Evolutionary conservation across 495 filamentous ascomycete species (phyloP).

Genomic region (Tuber umbilicatum): DNA sequence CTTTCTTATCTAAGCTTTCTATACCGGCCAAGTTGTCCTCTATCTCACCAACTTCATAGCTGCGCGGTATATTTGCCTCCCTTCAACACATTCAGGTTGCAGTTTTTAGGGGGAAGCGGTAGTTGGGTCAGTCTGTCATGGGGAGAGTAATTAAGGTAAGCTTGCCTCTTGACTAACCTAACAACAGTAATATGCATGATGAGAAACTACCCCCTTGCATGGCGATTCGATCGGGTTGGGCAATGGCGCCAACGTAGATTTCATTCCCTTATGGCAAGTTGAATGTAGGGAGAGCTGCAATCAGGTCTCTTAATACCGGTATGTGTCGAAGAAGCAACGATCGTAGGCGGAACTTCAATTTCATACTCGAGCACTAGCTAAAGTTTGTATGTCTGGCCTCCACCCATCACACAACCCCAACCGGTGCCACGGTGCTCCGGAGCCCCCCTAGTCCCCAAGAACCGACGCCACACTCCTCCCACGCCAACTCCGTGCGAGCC

Average conservation of each 20-base stretch:
- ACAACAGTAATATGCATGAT: not conserved
- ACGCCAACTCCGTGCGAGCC: not conserved
- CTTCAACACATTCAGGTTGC: constrained; percentile 60
- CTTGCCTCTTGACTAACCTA: constrained; percentile 16
- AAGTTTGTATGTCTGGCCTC: constrained; percentile 40
- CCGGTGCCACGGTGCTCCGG: constrained; percentile 40
- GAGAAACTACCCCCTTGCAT: not conserved
- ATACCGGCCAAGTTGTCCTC: no score
- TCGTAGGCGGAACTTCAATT: constrained; percentile 42
- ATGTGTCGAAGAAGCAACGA: constrained; percentile 43
- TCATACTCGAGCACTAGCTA: constrained; percentile 42
- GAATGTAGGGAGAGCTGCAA: constrained; percentile 54
- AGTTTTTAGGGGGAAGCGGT: constrained; percentile 47
- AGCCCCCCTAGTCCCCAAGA: constrained; percentile 44
- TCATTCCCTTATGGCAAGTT: constrained; percentile 60
- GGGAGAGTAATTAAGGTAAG: constrained; percentile 53
- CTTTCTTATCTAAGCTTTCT: no score
- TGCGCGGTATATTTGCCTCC: no score
- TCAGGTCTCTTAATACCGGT: constrained; percentile 43
- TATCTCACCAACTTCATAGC: no score
- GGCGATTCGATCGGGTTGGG: constrained; percentile 46
- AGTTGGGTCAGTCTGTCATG: constrained; percentile 57
- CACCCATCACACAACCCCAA: constrained; percentile 31
- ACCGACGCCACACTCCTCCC: constrained; percentile 6
- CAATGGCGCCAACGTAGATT: constrained; percentile 61